Base-by-base conservation (phyloP, 176 grass and related monocot species). In the Oryza meyeriana region DNA sequence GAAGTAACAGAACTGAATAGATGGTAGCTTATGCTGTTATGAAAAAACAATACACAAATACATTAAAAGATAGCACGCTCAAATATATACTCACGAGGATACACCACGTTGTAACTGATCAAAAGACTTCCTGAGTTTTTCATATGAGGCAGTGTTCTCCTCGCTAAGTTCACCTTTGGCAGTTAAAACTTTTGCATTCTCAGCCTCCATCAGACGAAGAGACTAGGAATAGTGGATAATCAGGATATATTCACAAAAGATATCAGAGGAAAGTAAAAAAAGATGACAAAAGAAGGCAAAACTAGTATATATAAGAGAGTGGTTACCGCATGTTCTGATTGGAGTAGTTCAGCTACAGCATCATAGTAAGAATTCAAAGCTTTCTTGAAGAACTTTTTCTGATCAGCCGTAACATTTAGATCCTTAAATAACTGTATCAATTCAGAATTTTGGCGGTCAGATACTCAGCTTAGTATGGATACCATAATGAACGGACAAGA, bases 301-400 rank as follows among this genome's bases (percentile, higher is more conserved):
- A 87, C 39, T 74, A 72, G 55, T 45, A 87, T 75, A 42, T 38
- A 64, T 59, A 86, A 84, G 48, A 45, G 36, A 57, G 73, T 71
- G 80, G 65, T 87, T 94, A 99, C 97, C 75, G 57, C 48, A 90
- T 99, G 87, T 62, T 99, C 97, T 83, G 97, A 92, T 58, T 87
- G 97, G 62, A 99, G 85, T 72, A 99, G 83, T 83, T 99, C 93
- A 85, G 88, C 74, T 64, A 99, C 97, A 84, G 89, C 77, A 69
- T 99, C 93, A 92, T 99, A 93, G 71, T 99, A 99, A 32, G 85
- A 82, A 73, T 85, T 88, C 48, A 99, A 90, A 67, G 87, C 93
- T 90, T 99, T 99, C 91, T 99, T 99, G 73, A 99, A 99, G 81
- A 91, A 90, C 65, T 99, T 99, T 67, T 99, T 99, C 64, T 96